Evolutionary conservation across 495 filamentous ascomycete species (phyloP).

Genomic region (Trypethelium eluteriae): DNA sequence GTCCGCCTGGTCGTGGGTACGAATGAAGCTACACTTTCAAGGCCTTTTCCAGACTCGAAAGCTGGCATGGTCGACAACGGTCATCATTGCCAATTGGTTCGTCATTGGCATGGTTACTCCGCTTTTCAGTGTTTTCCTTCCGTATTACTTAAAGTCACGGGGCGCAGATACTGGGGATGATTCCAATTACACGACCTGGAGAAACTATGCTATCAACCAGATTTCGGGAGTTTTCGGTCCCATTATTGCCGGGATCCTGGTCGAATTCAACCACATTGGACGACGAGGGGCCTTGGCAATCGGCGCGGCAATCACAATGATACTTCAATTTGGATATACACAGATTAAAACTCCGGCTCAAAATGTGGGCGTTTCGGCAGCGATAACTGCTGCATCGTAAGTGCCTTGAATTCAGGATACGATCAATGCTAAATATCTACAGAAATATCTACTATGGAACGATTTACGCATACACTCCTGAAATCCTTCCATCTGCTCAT

Average conservation of each 20-base stretch:
- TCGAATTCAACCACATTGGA: conserved; percentile 34
- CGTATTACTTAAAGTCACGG: conserved; percentile 31
- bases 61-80: conserved; percentile 49
- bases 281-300: conserved; percentile 37
- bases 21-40: conserved; percentile 40
- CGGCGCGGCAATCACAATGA: conserved; percentile 42
- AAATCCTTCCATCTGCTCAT: conserved; percentile 60
- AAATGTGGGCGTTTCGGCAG: conserved; percentile 58
- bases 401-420: not conserved
- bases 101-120: conserved; percentile 46
- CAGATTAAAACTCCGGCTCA: conserved; percentile 49
- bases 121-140: conserved; percentile 54
- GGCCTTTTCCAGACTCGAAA: conserved; percentile 55
- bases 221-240: conserved; percentile 38
- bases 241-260: conserved; percentile 36
- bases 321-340: conserved; percentile 66
- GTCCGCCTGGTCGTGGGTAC: conserved; percentile 21
- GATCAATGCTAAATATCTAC: not conserved
- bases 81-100: conserved; percentile 12
- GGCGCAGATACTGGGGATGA: conserved; percentile 27
- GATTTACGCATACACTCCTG: conserved; percentile 55
- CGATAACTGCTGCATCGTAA: conserved; percentile 42
- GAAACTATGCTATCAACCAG: conserved; percentile 43
- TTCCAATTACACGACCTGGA: conserved; percentile 36
- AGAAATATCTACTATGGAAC: conserved; percentile 46